Evolutionary conservation across 805 yeast genomes (phyloP), one percentile per base, ranked within the genome.

Genomic region (Suhomyces tanzawaensis): DNA sequence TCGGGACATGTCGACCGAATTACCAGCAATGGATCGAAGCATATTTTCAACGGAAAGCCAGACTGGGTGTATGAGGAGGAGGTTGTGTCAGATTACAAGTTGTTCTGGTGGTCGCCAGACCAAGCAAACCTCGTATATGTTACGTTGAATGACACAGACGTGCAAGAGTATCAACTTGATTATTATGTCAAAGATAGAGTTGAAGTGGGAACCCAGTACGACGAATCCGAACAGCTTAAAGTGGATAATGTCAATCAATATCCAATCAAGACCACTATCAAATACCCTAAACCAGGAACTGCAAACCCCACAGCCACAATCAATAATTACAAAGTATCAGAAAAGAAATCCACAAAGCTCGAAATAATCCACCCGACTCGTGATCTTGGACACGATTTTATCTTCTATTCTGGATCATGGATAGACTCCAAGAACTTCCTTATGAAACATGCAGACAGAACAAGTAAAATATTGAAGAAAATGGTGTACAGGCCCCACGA

Each of bases 1-100:
- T 36, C 53, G 27, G 44, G 56, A 14, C 46, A 64, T 0, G 49
- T 64, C 0, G 62, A 51, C 4, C 81, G 79, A 45, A 62, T 85
- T 11, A 85, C 96, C 0, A 42, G 44, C 28, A 93, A 85, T 52
- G 95, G 95, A 12, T 79, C 81, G 23, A 72, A 68, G 1, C 72
- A 77, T 45, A 68, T 86, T 6, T 87, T 88, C 62, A 84, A 89
- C 55, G 96, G 96, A 2, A 81, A 82, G 44, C 95, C 96, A 0
- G 96, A 88, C 55, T 88, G 96, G 96, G 95, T 87, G 6, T 88
- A 88, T 49, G 96, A 89, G 54, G 96, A 88, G 49, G 96, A 88
- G 59, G 93, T 88, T 1, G 72, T 85, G 37, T 79, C 77, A 24
- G 73, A 77, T 17, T 88, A 82, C 49, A 62, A 72, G 16, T 86